These are phyloP conservation scores for Pseudogymnoascus sp. DNA, from an alignment of 2,329 filamentous ascomycete species.

Conservation along the genomic window DNA sequence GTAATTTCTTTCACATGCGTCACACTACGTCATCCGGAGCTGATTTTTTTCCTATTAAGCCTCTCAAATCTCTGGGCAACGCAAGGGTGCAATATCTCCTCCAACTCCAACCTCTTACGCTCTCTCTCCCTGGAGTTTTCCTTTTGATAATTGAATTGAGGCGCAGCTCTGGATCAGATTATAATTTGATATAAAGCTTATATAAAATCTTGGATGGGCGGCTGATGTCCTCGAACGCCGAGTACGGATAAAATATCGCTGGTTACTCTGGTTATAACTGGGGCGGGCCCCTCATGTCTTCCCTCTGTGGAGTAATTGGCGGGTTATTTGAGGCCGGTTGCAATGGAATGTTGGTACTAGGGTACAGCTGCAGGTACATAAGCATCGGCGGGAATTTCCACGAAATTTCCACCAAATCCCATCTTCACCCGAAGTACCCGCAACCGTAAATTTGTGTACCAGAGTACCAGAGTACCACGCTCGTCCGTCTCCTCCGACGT, in stretches of 20 bases:
- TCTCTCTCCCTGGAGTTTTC: neutral
- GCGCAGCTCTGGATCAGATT: neutral
- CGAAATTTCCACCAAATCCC: neutral
- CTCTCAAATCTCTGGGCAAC: neutral
- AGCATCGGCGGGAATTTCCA: neutral
- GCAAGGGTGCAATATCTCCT: neutral
- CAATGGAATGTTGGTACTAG: neutral
- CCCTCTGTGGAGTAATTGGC: neutral
- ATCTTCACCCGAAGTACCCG: neutral
- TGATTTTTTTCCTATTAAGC: neutral
- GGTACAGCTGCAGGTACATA: neutral
- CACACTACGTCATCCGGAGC: neutral
- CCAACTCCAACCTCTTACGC: neutral
- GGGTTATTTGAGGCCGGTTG: conserved; percentile 5
- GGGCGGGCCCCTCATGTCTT: conserved; percentile 1
- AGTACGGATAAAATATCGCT: conserved; percentile 7
- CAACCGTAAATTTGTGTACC: neutral
- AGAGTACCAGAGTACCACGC: neutral
- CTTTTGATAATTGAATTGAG: neutral
- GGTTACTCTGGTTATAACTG: conserved; percentile 1
- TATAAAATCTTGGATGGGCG: neutral
- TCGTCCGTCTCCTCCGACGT: neutral
- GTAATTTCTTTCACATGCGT: neutral
- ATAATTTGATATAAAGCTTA: conserved; percentile 3
- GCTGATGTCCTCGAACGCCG: neutral